Evolutionary conservation across 2,329 filamentous ascomycete species (phyloP), one percentile per base, ranked within the genome.

Genomic region (Trichoderma pleuroti): DNA sequence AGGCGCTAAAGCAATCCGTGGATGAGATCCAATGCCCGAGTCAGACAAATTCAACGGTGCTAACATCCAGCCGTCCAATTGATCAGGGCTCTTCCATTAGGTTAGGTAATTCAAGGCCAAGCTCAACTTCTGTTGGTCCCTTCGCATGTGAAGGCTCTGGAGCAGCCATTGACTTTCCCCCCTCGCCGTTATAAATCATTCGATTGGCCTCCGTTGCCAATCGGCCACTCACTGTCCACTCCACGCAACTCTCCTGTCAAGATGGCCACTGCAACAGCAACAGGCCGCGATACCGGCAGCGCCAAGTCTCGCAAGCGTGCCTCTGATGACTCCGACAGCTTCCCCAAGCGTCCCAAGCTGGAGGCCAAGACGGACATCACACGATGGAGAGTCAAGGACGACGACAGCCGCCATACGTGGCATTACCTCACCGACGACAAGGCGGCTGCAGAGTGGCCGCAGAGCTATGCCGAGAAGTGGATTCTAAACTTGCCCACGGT

Each of bases 361-460:
- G 81, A 81, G 59, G 82, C 85, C 49, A 89, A 87, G 77, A 98
- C 94, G 5, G 95, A 99, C 81, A 88, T 88, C 74, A 87, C 89
- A 9, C 86, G 92, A 80, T 99, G 96, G 96, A 88, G 96, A 72
- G 82, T 98, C 78, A 87, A 89, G 72, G 91, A 97, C 77, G 93
- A 97, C 72, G 87, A 88, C 65, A 95, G 96, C 62, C 87, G 92
- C 69, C 94, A 98, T 76, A 97, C 93, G 64, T 99, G 96, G 96
- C 92, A 96, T 77, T 99, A 98, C 78, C 84, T 99, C 4, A 88
- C 88, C 11, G 91, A 96, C 68, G 86, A 90, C 28, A 86, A 93
- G 71, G 90, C 92, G 69, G 82, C 86, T 9, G 84, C 92, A 75
- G 83, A 88, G 70, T 98, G 95, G 94, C 94, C 95, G 6, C 94